These are phyloP conservation scores for Cladosporium sp. DNA, from an alignment of 2,329 filamentous ascomycete genomes.

Conservation along the genomic window DNA sequence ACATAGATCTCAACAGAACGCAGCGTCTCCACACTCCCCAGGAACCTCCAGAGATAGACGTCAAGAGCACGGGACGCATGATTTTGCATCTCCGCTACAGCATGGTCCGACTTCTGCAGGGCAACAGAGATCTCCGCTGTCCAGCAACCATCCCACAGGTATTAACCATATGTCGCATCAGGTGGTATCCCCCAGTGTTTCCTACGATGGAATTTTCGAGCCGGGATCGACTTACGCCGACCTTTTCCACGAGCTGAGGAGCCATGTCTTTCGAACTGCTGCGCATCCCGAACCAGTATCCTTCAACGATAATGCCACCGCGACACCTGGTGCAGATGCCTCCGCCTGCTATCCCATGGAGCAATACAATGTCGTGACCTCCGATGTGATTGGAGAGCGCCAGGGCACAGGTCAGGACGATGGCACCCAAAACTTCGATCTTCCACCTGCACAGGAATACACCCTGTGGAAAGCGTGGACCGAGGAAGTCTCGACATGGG, in stretches of 20 bases:
- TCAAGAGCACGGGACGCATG: background rate
- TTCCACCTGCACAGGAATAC: constrained; percentile 14
- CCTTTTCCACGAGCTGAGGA: constrained; percentile 14
- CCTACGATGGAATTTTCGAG: constrained; percentile 17
- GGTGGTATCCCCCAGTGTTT: background rate
- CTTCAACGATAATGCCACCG: constrained; percentile 12
- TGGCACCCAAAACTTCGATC: constrained; percentile 4
- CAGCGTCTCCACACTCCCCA: too few relatives aligned
- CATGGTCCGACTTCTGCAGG: background rate
- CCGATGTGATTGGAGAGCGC: constrained; percentile 8
- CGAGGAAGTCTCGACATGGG: constrained; percentile 46
- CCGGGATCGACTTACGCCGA: constrained; percentile 16
- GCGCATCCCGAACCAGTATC: constrained; percentile 7
- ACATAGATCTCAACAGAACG: too few relatives aligned
- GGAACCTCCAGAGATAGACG: too few relatives aligned
- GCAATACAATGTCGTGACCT: background rate
- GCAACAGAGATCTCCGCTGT: background rate
- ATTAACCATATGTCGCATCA: background rate
- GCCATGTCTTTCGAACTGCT: constrained; percentile 14
- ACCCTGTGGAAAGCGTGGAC: constrained; percentile 37
- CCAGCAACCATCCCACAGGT: background rate
- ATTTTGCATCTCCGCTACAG: background rate
- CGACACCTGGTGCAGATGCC: constrained; percentile 2
- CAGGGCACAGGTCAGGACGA: constrained; percentile 17
- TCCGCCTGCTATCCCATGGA: background rate